A percentile compares a stretch with the other conserved stretches of the same genome.
Evolutionary conservation across 441 rosid species (phyloP).

Genomic region (Euphorbia celastroides): DNA sequence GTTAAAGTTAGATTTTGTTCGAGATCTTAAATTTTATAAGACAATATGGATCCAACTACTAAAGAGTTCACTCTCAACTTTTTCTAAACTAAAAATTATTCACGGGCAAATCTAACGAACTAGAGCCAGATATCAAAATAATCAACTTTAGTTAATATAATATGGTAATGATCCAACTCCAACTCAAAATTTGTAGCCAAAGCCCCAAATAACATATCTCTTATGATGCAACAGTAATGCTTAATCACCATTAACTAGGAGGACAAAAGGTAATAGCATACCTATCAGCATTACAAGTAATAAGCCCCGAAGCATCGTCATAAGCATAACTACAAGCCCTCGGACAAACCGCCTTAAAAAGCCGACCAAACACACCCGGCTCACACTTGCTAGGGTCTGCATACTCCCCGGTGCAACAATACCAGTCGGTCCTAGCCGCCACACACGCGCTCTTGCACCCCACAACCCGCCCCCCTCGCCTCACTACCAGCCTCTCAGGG

Average conservation of each 20-base stretch:
- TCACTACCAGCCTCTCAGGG: constrained; percentile 41
- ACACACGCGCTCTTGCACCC: constrained; percentile 70
- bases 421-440: constrained; percentile 46
- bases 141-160: too few relatives aligned
- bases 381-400: constrained; percentile 43
- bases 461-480: constrained; percentile 42
- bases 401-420: constrained; percentile 58
- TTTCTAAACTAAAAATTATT: too few relatives aligned
- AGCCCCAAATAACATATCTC: too few relatives aligned
- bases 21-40: too few relatives aligned
- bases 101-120: too few relatives aligned
- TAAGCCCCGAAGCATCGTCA: constrained; percentile 57
- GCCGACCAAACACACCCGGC: constrained; percentile 43
- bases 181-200: too few relatives aligned
- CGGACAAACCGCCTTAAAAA: constrained; percentile 62
- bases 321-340: constrained; percentile 53
- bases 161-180: too few relatives aligned
- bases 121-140: too few relatives aligned
- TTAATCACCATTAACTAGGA: constrained; percentile 19
- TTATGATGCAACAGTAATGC: too few relatives aligned
- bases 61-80: too few relatives aligned
- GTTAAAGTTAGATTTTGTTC: too few relatives aligned
- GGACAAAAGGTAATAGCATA: constrained; percentile 65
- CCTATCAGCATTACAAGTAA: constrained; percentile 47
- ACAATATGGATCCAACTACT: too few relatives aligned